Percentiles rank a stretch among this genome's conserved stretches.
Evolutionary conservation across 1,284 basidiomycete species (phyloP).

Genomic region (Cryptococcus depauperatus): DNA sequence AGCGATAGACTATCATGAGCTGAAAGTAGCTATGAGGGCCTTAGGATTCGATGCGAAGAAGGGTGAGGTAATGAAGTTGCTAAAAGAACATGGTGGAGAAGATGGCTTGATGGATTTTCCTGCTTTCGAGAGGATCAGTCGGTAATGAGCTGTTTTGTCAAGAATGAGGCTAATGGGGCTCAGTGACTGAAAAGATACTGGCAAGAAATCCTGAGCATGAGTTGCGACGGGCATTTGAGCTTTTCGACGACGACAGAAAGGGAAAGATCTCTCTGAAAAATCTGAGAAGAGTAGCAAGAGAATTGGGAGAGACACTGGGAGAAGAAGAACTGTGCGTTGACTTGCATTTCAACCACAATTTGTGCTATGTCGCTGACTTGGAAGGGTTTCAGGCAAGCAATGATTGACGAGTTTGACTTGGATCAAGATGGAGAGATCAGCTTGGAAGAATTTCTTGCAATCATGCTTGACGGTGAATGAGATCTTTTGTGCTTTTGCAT

Average conservation of each 20-base stretch:
- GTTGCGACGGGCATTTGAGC: constrained; percentile 85
- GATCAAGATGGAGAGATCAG: constrained; percentile 98
- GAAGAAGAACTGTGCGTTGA: constrained; percentile 88
- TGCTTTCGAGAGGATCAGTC: constrained; percentile 91
- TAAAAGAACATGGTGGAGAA: constrained; percentile 84
- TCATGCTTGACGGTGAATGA: constrained; percentile 87
- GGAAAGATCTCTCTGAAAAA: constrained; percentile 91
- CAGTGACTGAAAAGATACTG: constrained; percentile 91
- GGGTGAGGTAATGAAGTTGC: constrained; percentile 89
- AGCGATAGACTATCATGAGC: constrained; percentile 92
- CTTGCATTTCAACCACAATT: neutral
- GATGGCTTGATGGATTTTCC: constrained; percentile 91
- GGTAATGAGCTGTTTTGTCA: constrained; percentile 45
- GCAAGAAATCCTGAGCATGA: constrained; percentile 94
- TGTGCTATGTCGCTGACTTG: neutral
- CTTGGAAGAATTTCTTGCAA: constrained; percentile 56
- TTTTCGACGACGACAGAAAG: constrained; percentile 94
- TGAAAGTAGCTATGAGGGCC: constrained; percentile 97
- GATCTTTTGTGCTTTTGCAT: too few relatives aligned
- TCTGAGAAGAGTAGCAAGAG: constrained; percentile 87
- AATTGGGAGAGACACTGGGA: constrained; percentile 89
- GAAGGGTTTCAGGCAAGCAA: constrained; percentile 68
- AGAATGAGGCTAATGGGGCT: too few relatives aligned
- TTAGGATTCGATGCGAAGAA: constrained; percentile 98
- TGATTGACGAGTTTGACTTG: constrained; percentile 99